Evolutionary conservation across 1,139 yeast species (phyloP).

Genomic region (Scheffersomyces insectosa): DNA sequence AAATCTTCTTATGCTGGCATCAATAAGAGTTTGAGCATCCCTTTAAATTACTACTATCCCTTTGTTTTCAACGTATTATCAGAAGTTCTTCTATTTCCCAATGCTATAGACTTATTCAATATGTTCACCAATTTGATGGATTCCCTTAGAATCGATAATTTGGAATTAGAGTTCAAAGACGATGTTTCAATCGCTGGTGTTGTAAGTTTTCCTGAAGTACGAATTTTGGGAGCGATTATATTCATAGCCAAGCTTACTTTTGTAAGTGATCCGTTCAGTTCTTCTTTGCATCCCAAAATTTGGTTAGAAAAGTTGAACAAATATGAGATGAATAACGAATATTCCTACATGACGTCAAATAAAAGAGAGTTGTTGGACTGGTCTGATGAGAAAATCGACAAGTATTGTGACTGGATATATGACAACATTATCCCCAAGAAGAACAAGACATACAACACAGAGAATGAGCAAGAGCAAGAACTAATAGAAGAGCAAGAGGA

Average conservation of each 20-base stretch:
- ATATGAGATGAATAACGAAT: conserved; percentile 21
- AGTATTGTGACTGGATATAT: conserved; percentile 45
- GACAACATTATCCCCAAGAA: conserved; percentile 31
- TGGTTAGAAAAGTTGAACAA: conserved; percentile 26
- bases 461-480: conserved; percentile 11
- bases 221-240: conserved; percentile 24
- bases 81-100: conserved; percentile 31
- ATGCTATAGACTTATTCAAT: conserved; percentile 29
- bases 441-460: conserved; percentile 10
- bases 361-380: conserved; percentile 34
- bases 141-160: not conserved
- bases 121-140: conserved; percentile 12
- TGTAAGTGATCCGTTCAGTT: conserved; percentile 6
- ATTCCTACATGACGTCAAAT: conserved; percentile 18
- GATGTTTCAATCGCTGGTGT: not conserved
- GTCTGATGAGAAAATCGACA: conserved; percentile 37
- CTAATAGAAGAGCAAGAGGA: conserved; percentile 10
- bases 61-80: conserved; percentile 28
- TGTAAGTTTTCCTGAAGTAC: conserved; percentile 30
- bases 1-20: conserved; percentile 4
- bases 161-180: not conserved
- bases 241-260: conserved; percentile 32
- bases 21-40: conserved; percentile 9
- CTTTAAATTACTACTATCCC: conserved; percentile 35
- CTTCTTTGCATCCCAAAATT: conserved; percentile 1